These are phyloP conservation scores for Colletotrichum somersetense DNA, from an alignment of 2,329 filamentous ascomycete genomes.

Conservation along the genomic window DNA sequence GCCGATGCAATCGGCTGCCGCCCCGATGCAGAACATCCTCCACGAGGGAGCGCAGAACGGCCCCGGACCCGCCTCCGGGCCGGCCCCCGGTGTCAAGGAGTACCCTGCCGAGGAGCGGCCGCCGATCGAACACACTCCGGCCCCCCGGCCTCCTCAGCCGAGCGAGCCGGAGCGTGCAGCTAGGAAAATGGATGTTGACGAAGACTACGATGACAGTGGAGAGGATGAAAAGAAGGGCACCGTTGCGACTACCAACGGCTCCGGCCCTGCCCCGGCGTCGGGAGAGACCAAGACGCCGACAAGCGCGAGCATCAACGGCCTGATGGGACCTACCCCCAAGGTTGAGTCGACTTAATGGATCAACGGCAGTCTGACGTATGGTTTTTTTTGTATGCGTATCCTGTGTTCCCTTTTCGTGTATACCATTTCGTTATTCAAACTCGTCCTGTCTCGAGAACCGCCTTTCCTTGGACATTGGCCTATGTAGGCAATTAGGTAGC, in stretches of 20 bases:
- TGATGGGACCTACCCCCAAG: conserved; percentile 61
- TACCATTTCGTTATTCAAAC: conserved; percentile 41
- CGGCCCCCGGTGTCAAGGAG: conserved; percentile 61
- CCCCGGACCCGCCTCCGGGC: conserved; percentile 54
- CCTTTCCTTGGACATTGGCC: conserved; percentile 27
- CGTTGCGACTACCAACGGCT: conserved; percentile 53
- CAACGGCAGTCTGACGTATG: conserved; percentile 30
- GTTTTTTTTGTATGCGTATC: conserved; percentile 40
- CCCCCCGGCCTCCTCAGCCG: conserved; percentile 61
- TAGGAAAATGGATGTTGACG: conserved; percentile 95
- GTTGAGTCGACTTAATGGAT: conserved; percentile 54
- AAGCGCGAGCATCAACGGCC: conserved; percentile 62
- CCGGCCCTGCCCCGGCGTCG: conserved; percentile 61
- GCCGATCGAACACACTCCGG: conserved; percentile 60
- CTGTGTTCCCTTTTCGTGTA: conserved; percentile 40
- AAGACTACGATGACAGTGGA: conserved; percentile 95
- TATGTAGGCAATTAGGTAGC: conserved; percentile 36
- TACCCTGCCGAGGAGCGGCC: conserved; percentile 70
- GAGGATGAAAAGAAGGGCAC: conserved; percentile 81
- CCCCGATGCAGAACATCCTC: conserved; percentile 65
- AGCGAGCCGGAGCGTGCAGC: conserved; percentile 87
- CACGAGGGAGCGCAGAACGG: conserved; percentile 59
- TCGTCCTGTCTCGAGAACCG: conserved; percentile 18
- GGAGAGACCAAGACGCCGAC: conserved; percentile 68
- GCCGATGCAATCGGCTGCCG: conserved; percentile 72